Evolutionary conservation across 257 asterid species (phyloP).

Genomic region (Nicotiana tomentosiformis): DNA sequence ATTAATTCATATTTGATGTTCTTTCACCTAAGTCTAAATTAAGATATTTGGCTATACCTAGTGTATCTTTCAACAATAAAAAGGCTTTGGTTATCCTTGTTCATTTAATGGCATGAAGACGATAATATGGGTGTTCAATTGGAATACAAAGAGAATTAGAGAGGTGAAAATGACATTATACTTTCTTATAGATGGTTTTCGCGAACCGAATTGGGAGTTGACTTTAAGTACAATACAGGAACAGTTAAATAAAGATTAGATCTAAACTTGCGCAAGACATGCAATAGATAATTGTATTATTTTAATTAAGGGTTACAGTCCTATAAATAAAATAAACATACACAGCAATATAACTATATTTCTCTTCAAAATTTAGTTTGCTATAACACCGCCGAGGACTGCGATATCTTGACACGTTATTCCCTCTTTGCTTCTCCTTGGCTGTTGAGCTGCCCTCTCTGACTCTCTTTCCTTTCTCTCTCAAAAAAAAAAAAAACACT

Average conservation of each 20-base stretch:
- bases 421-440: neutral
- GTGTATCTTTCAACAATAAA: neutral
- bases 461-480: conserved; percentile 11
- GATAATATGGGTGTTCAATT: too few relatives aligned
- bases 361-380: conserved; percentile 28
- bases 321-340: neutral
- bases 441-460: conserved; percentile 54
- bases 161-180: too few relatives aligned
- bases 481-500: neutral
- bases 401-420: conserved; percentile 27
- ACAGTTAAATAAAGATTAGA: conserved; percentile 14
- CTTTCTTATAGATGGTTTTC: neutral
- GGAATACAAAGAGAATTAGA: too few relatives aligned
- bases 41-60: neutral
- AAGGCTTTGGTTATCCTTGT: neutral
- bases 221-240: conserved; percentile 14
- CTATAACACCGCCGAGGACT: conserved; percentile 30
- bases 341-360: neutral
- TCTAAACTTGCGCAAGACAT: conserved; percentile 27
- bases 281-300: neutral
- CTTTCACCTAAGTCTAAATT: neutral
- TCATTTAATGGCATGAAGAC: too few relatives aligned
- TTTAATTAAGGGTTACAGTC: neutral
- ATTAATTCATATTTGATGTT: neutral
- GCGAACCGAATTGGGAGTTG: conserved; percentile 33